Evolutionary conservation across 148 eudicot genomes (phyloP).

Genomic region (Bassia scoparia): DNA sequence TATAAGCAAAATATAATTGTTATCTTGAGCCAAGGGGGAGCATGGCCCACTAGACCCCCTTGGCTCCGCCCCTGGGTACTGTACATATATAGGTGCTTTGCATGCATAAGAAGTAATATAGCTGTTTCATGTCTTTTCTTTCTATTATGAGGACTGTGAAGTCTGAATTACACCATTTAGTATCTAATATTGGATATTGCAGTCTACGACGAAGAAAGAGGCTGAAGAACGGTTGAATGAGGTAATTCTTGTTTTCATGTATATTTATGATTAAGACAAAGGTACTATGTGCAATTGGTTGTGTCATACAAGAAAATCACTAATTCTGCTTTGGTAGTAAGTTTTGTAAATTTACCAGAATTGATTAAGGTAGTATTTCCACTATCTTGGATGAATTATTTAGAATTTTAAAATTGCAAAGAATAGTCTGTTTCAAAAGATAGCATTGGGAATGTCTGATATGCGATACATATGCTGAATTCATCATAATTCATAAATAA

Average conservation of each 20-base stretch:
- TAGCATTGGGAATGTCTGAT: background rate
- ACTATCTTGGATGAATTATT: no score
- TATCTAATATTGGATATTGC: slow-evolving; percentile 24
- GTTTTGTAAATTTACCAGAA: background rate
- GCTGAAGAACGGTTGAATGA: slow-evolving; percentile 83
- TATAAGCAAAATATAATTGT: no score
- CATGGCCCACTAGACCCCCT: no score
- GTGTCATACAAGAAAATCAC: background rate
- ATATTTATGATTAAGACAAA: background rate
- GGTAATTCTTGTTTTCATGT: slow-evolving; percentile 38
- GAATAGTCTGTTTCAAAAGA: no score
- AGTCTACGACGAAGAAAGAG: slow-evolving; percentile 87
- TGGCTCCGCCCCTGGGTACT: no score
- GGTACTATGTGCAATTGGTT: background rate
- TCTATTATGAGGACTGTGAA: background rate
- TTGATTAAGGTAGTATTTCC: no score
- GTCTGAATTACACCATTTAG: slow-evolving; percentile 1
- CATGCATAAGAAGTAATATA: background rate
- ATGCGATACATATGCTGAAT: background rate
- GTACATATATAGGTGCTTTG: background rate
- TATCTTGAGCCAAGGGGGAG: no score
- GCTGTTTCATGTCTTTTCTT: background rate
- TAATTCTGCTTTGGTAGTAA: background rate
- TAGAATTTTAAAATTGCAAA: no score
- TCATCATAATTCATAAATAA: background rate